Percentiles rank a stretch among this genome's conserved stretches.
phyloP scores from a whole-genome alignment of 2,329 filamentous ascomycete species.

The Pseudogymnoascus sp. region DNA sequence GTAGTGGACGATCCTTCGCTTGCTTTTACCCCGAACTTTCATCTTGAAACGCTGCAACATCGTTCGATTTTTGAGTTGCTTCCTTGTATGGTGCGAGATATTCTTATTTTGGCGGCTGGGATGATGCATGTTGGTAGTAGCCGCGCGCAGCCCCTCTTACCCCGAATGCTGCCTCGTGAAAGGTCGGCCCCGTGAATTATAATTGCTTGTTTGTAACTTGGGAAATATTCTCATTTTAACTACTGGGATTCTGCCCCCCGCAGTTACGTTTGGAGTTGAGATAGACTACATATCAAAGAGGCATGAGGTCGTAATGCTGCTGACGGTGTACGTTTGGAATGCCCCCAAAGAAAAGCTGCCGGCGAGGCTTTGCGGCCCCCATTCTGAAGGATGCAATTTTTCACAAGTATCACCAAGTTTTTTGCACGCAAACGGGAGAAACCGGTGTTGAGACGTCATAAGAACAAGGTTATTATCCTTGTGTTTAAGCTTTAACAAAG shows the following conservation, averaged over 20 bases:
- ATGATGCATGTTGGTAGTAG: neutral
- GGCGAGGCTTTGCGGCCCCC: neutral
- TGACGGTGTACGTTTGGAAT: neutral
- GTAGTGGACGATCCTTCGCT: neutral
- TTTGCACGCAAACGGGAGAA: neutral
- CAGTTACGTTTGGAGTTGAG: neutral
- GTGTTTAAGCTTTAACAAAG: neutral
- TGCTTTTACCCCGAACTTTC: neutral
- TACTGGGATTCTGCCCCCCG: neutral
- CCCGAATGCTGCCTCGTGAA: neutral
- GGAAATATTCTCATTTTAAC: neutral
- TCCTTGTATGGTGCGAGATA: neutral
- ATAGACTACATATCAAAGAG: neutral
- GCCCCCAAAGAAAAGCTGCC: neutral
- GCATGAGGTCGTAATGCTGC: neutral
- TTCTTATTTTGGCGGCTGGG: neutral
- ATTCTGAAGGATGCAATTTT: neutral
- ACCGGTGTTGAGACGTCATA: neutral
- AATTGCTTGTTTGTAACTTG: neutral
- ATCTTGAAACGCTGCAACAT: neutral
- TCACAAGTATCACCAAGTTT: neutral
- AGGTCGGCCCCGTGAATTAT: neutral
- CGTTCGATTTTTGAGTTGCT: neutral
- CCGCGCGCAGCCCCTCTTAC: neutral
- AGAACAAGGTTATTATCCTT: slow-evolving; percentile 1